phyloP scores from a whole-genome alignment of 192 early-diverging fungal species.

The Chytriomyces sp. region DNA sequence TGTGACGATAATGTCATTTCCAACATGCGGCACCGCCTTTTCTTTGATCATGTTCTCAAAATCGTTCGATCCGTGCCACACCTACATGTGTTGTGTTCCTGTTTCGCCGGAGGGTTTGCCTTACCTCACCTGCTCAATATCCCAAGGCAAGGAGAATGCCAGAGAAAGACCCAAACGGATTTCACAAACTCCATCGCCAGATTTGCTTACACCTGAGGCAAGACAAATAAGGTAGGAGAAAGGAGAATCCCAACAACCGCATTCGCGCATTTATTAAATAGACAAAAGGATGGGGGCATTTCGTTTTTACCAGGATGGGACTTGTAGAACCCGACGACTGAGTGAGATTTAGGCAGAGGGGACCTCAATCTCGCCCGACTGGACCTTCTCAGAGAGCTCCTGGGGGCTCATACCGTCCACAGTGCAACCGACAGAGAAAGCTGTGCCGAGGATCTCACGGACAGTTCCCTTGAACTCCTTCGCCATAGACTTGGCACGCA shows the following conservation, averaged over 20 bases:
- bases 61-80: no score
- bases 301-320: background rate
- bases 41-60: no score
- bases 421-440: slow-evolving; percentile 94
- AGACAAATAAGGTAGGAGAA: background rate
- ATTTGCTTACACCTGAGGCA: background rate
- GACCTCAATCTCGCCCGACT: slow-evolving; percentile 66
- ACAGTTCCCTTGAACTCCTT: slow-evolving; percentile 94
- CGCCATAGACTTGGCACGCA: slow-evolving; percentile 93
- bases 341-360: slow-evolving; percentile 36
- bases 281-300: background rate
- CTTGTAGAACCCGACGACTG: no score
- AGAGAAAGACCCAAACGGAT: no score
- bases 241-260: background rate
- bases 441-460: slow-evolving; percentile 95
- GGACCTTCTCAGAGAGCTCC: slow-evolving; percentile 83
- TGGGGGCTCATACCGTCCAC: slow-evolving; percentile 94
- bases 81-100: no score
- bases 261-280: background rate
- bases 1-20: no score
- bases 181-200: background rate
- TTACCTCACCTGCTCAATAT: no score
- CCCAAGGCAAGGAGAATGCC: no score
- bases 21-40: no score
- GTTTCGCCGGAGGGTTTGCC: no score